Evolutionary conservation across 1,284 basidiomycete genomes (phyloP).

Genomic region (Stygiomarasmius scandens): DNA sequence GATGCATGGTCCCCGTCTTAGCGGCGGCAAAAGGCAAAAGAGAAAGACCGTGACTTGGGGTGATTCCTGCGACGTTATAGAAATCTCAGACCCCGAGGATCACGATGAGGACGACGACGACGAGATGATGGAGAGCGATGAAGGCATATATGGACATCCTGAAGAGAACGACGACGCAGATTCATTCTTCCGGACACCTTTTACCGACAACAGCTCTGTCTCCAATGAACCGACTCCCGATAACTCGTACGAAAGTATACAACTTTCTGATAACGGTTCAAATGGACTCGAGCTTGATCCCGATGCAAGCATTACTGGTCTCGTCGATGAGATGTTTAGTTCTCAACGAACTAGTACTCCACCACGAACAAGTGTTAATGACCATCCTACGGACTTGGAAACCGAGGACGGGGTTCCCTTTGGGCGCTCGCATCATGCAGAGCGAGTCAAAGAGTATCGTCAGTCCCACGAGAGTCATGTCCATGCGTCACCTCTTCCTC

Average conservation of each 20-base stretch:
- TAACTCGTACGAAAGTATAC: constrained; percentile 40
- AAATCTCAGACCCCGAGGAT: constrained; percentile 58
- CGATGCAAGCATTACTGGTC: constrained; percentile 62
- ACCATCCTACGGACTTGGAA: constrained; percentile 54
- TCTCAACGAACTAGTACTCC: constrained; percentile 19
- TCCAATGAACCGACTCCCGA: constrained; percentile 18
- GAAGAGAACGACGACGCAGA: constrained; percentile 29
- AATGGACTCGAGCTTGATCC: constrained; percentile 35
- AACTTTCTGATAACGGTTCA: constrained; percentile 29
- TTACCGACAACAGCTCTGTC: neutral
- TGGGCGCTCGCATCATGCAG: constrained; percentile 69
- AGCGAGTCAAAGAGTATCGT: constrained; percentile 45
- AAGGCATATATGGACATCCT: constrained; percentile 25
- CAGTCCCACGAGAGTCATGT: constrained; percentile 12
- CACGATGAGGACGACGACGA: constrained; percentile 61
- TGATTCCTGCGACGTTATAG: constrained; percentile 85
- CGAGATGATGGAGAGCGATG: constrained; percentile 41
- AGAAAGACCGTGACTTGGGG: constrained; percentile 88
- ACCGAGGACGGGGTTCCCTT: constrained; percentile 68
- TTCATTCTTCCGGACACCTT: constrained; percentile 26
- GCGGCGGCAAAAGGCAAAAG: constrained; percentile 54
- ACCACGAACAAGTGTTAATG: constrained; percentile 23
- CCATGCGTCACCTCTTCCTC: constrained; percentile 28
- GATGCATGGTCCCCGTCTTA: constrained; percentile 79
- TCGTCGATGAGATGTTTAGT: constrained; percentile 63